Percentiles rank a stretch among this genome's conserved stretches.
Conservation (phyloP, 176 grass and related monocot genomes). For the Phragmites australis region DNA sequence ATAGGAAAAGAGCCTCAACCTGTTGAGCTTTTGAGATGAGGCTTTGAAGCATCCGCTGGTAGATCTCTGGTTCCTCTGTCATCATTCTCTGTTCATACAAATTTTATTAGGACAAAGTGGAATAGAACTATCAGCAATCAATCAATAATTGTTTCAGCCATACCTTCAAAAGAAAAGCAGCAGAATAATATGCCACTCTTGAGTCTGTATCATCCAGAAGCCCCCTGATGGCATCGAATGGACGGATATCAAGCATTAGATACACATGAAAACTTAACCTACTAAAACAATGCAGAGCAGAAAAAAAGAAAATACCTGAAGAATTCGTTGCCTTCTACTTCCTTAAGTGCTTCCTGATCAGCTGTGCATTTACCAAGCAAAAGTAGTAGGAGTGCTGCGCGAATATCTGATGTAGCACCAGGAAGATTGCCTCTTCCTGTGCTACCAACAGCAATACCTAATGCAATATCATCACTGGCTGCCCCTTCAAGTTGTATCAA, state of each 20-base stretch:
- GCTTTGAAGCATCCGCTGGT: constrained; percentile 93
- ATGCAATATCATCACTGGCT: constrained; percentile 94
- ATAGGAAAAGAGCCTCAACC: constrained; percentile 40
- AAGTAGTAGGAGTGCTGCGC: constrained; percentile 86
- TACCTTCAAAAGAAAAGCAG: constrained; percentile 99
- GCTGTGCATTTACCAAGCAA: constrained; percentile 97
- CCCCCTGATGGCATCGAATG: constrained; percentile 54
- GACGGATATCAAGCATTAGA: constrained; percentile 28
- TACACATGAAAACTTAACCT: constrained; percentile 3
- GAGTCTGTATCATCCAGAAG: constrained; percentile 97
- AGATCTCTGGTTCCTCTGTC: constrained; percentile 91
- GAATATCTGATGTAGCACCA: constrained; percentile 96
- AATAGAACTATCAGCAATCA: constrained; percentile 26
- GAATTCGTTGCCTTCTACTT: constrained; percentile 97
- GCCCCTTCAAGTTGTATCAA: constrained; percentile 97
- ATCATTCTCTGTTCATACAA: constrained; percentile 83
- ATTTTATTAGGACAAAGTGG: constrained; percentile 22
- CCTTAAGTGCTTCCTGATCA: constrained; percentile 82
- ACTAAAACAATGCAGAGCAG: constrained; percentile 8
- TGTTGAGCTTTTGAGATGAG: constrained; percentile 97
- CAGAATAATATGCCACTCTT: constrained; percentile 97
- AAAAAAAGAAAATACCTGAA: constrained; percentile 69
- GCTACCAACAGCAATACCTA: constrained; percentile 95
- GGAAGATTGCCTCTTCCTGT: constrained; percentile 96
- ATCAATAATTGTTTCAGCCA: constrained; percentile 20